Base-by-base conservation (phyloP, 768 basidiomycete genomes). In the Suillus spraguei region DNA sequence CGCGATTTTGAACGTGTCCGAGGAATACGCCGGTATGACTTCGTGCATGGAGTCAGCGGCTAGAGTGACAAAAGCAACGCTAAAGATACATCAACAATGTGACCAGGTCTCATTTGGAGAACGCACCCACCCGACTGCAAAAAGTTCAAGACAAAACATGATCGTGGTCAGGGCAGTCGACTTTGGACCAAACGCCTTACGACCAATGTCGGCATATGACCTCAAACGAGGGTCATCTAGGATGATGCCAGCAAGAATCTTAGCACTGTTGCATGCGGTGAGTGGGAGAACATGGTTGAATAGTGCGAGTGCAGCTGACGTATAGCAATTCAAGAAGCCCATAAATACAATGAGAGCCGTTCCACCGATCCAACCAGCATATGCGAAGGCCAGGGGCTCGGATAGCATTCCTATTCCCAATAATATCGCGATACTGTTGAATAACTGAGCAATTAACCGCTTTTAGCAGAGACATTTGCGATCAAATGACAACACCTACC, bases 361-460 rank as follows among this genome's bases (percentile, higher is more conserved):
- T 1, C 97, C 96, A 42, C 82, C 79, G 20, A 89, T 77, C 96
- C 96, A 98, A 4, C 96, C 97, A 2, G 94, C 86, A 69, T 93
- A 94, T 1, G 95, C 87, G 69, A 97, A 97, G 0, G 96, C 96
- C 32, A 97, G 81, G 0, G 95, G 94, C 71, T 94, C 89, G 14
- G 93, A 93, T 20, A 96, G 82, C 82, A 97, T 89, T 5, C 95
- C 95, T 65, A 96, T 89, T 7, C 95, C 95, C 22, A 95, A 80
- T 13, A 97, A 78, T 39, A 95, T 91, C 16, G 93, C 93, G 38
- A 89, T 91, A 11, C 89, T 89, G 69, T 96, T 96, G 76, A 95
- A 95, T n/a, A 97, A 76, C 94, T 94, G 63, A 41, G 44, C 3
- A 17, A 41, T 66, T 13, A 63, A 66, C 53, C 39, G 64, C 61